These are phyloP conservation scores for Botryotinia convoluta DNA, from an alignment of 2,329 filamentous ascomycete genomes.

Conservation along the genomic window DNA sequence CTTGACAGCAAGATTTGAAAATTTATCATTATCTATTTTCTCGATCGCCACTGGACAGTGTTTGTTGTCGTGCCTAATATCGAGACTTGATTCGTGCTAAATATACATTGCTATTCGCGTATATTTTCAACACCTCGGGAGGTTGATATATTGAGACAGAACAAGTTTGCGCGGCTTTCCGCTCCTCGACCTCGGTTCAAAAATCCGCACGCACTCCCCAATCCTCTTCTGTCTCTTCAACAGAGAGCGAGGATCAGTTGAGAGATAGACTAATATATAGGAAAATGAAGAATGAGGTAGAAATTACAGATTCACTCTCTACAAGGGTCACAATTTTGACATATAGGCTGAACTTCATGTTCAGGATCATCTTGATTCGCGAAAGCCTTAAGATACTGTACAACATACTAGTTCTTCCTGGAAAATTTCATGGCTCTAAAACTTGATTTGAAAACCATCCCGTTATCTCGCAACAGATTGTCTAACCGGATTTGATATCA, in stretches of 20 bases:
- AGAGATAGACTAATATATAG: not conserved
- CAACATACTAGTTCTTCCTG: not conserved
- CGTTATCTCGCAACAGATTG: slow-evolving; percentile 1
- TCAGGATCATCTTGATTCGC: not conserved
- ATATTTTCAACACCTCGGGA: not conserved
- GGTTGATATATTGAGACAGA: not conserved
- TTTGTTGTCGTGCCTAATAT: not conserved
- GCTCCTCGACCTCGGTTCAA: not conserved
- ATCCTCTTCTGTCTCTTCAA: not conserved
- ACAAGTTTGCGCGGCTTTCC: not conserved
- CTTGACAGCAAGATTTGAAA: not conserved
- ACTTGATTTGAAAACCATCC: not conserved
- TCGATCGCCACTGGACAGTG: not conserved
- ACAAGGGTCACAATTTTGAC: not conserved
- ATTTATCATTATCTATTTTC: not conserved
- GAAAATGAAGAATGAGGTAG: not conserved
- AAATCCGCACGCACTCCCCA: not conserved
- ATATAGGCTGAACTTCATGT: not conserved
- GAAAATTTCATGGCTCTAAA: not conserved
- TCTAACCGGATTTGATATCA: slow-evolving; percentile 10
- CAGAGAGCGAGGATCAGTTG: not conserved
- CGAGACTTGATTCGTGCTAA: not conserved
- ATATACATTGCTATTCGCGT: not conserved
- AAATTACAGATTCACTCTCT: not conserved
- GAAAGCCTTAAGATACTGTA: not conserved